Base-by-base conservation (phyloP, 2,329 filamentous ascomycete species). In the Aspergillus ruber region DNA sequence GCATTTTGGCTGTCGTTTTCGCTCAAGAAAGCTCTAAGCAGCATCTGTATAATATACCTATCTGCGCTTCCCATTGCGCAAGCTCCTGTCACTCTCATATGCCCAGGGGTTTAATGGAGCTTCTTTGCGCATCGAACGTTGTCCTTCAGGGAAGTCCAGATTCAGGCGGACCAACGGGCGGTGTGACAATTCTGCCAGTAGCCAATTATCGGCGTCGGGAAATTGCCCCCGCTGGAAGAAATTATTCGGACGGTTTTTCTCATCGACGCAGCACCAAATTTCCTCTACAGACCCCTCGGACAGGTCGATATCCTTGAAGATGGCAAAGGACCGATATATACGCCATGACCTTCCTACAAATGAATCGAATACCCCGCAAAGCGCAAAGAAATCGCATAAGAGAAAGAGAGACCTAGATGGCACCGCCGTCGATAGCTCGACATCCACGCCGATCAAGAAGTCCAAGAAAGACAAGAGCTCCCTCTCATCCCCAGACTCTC, bases 301-400 rank as follows among this genome's bases (percentile, higher is more conserved):
- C 17, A 1, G 5, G 17, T 20, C 17, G 36, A 20, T 39, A 39
- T 20, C 3, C 18, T 42, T 39, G 39, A 63, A 46, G 48, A 78
- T 79, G 74, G 66, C 72, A 49, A 69, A 66, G 45, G 66, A 69
- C 42, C 67, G 76, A 32, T 74, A 76, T 53, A 65, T 69, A 25
- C 69, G 72, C 45, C 74, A 76, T 55, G 71, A 71, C 38, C 73
- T 74, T 45, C 67, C 71, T 2, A 55, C 55, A 35, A 60, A 52
- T 21, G 50, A 47, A 3, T 23, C 52, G 46, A 42, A 52, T 27
- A 50, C 50, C 13, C 55, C 54, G 2, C 49, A 54, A 29, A 58
- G 51, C 42, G 54, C 51, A 15, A 55, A 58, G 27, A 60, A 60
- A 45, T 54, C 58, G 8, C 59, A 63, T 33, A 69, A 67, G 45